Base-by-base conservation (phyloP, 139 green algal genomes). In the Zygnema cylindricum region DNA sequence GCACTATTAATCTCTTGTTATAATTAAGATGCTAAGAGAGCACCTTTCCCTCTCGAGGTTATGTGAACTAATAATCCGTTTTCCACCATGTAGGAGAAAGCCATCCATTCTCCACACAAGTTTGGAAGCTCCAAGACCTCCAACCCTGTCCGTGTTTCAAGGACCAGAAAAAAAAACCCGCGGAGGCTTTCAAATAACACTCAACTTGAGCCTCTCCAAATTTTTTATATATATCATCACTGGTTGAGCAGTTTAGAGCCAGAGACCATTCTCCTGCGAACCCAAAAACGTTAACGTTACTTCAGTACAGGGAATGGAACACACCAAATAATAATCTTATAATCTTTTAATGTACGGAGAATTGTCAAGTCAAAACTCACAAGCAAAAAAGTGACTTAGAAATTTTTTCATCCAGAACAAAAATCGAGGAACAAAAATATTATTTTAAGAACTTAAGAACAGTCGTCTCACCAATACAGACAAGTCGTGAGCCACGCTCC, bases 401-500 rank as follows among this genome's bases (percentile, higher is more conserved):
- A n/a, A n/a, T n/a, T n/a, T n/a, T n/a, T n/a, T n/a, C n/a, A n/a
- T n/a, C n/a, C n/a, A n/a, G n/a, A n/a, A n/a, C n/a, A n/a, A n/a
- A n/a, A n/a, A n/a, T n/a, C n/a, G n/a, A n/a, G n/a, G n/a, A n/a
- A n/a, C n/a, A n/a, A n/a, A n/a, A n/a, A n/a, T n/a, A 63, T 16
- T 25, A 63, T 63, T 63, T 63, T 63, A 16, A 16, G 49, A 16
- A 25, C 49, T 63, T 63, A 55, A 84, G 77, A 57, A 33, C 35
- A 55, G 3, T 7, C 32, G 7, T 69, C 83, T 69, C 55, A 88
- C 83, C 83, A 33, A 88, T 83, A 36, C 55, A 84, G 33, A 83
- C 83, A 43, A 88, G 83, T 1, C 83, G 83, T 22, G 55, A 36
- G 16, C 83, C 83, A 40, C 83, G 21, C 35, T 88, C 83, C 38